Conservation (phyloP, 306 rosid species). For the Quercus dentata region DNA sequence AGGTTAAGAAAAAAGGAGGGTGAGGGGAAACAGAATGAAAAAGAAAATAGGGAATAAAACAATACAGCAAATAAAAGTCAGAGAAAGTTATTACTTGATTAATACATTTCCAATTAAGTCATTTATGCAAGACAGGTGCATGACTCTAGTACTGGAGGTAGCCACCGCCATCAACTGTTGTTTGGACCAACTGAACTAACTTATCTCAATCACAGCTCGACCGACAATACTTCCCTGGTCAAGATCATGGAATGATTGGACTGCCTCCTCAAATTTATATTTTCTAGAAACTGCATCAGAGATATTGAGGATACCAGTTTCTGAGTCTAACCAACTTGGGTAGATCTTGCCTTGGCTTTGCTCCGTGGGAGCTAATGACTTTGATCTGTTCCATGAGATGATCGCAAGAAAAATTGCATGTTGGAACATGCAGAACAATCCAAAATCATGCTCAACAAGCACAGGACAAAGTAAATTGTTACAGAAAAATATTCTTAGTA, state of each 20-base stretch:
- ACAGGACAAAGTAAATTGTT: neutral
- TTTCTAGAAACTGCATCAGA: too few species aligned
- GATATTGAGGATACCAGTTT: too few species aligned
- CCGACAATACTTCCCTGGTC: too few species aligned
- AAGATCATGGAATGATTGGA: too few species aligned
- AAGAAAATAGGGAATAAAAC: neutral
- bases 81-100: neutral
- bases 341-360: slow-evolving; percentile 65
- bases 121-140: neutral
- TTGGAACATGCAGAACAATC: neutral
- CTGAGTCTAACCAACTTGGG: too few species aligned
- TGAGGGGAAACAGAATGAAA: neutral
- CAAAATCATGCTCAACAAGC: neutral
- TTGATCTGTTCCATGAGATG: slow-evolving; percentile 51
- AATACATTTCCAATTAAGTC: neutral
- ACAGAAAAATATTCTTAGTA: neutral
- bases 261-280: too few species aligned
- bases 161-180: slow-evolving; percentile 8
- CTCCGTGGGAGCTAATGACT: slow-evolving; percentile 89
- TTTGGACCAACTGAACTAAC: slow-evolving; percentile 25
- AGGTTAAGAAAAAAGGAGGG: too few species aligned
- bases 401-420: neutral
- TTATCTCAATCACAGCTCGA: neutral
- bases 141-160: too few species aligned
- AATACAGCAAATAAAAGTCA: neutral